Evolutionary conservation across 352 stramenopile species (phyloP), one percentile per base, ranked within the genome.

Genomic region (Phytophthora pini): DNA sequence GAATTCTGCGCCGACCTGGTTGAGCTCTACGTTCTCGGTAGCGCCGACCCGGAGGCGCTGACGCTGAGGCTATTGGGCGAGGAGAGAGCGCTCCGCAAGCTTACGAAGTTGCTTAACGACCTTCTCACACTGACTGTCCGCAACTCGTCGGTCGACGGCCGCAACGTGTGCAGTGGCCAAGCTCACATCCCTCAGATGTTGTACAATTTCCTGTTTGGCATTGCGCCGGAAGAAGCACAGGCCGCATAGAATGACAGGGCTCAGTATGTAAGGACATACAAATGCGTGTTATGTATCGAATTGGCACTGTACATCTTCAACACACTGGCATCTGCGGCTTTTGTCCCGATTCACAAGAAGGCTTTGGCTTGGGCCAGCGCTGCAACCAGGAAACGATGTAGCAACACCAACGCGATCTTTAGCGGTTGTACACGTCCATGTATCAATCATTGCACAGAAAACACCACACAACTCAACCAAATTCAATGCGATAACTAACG

Each of bases 1-100:
- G 53, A 70, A 22, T 75, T 70, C 51, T 78, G 70, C 40, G 32
- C 60, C 27, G 53, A 68, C 22, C 13, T 75, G 27, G 61, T 78
- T 9, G 52, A 75, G 22, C 61, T 72, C 11, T 72, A 67, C 46
- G 59, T 77, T 13, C 52, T 72, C 45, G 69, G 58, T 10, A 69
- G 59, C 17, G 31, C 32, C 5, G 38, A 73, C 59, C 65, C 59
- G n/a, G 53, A 69, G 48, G 59, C 65, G 20, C 10, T 73, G 40
- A 51, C 43, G 27, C 48, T 73, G 41, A 48, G 65, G 13, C 44
- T 73, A 36, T 29, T 73, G 41, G 65, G 65, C 20, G 59, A 68
- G 15, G 53, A 70, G 22, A 45, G 61, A 44, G 56, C 67, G 5
- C 46, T 64, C 26, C 54, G 50, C 36, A 75, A 68, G 22, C 65